Conservation (phyloP, 495 filamentous ascomycete species). For the Talaromyces adpressus region DNA sequence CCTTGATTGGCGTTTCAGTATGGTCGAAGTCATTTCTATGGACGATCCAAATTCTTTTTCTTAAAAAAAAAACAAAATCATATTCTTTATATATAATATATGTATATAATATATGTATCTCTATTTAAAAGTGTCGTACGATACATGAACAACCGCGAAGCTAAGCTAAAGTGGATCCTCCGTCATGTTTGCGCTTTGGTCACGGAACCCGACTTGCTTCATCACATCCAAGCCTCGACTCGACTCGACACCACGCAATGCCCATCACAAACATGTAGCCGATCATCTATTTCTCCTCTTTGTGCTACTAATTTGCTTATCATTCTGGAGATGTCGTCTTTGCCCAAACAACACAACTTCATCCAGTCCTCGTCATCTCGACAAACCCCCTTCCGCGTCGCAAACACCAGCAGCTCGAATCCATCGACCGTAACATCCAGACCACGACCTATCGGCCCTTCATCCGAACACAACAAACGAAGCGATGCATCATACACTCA, state of each 20-base stretch:
- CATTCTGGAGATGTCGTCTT: constrained; percentile 26
- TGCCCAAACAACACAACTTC: constrained; percentile 22
- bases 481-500: not conserved
- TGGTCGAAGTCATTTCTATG: not conserved
- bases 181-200: not conserved
- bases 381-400: constrained; percentile 18
- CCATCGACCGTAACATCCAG: not conserved
- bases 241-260: constrained; percentile 12
- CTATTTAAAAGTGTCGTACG: too few relatives aligned
- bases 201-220: not conserved
- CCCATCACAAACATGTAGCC: constrained; percentile 12
- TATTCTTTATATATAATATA: too few relatives aligned
- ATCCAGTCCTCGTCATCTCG: constrained; percentile 20
- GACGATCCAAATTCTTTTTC: not conserved
- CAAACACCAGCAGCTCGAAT: not conserved
- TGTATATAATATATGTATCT: too few relatives aligned
- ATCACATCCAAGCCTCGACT: not conserved
- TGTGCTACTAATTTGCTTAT: constrained; percentile 21
- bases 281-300: constrained; percentile 13
- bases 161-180: not conserved
- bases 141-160: too few relatives aligned
- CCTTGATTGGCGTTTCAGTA: not conserved
- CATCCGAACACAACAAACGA: not conserved
- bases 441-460: constrained; percentile 20
- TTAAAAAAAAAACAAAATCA: too few relatives aligned